Percentiles rank a stretch among this genome's conserved stretches.
Evolutionary conservation across 1,139 yeast species (phyloP).

Genomic region (Komagataea norvegica): DNA sequence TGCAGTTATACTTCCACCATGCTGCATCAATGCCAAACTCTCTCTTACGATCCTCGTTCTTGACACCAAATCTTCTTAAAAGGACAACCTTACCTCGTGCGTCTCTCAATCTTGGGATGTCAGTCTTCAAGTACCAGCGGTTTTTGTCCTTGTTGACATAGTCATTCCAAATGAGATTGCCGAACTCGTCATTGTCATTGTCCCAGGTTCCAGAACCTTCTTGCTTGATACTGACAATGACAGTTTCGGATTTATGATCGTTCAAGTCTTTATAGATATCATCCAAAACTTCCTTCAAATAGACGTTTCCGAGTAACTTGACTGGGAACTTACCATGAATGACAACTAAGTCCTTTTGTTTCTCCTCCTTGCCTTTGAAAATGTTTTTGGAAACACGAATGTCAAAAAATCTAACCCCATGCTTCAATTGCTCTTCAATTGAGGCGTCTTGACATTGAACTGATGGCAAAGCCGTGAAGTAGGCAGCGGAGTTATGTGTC

Average conservation of each 20-base stretch:
- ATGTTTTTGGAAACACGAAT: slow-evolving; percentile 60
- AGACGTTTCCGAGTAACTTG: slow-evolving; percentile 53
- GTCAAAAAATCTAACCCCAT: slow-evolving; percentile 74
- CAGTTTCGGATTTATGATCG: slow-evolving; percentile 52
- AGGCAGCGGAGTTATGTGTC: slow-evolving; percentile 77
- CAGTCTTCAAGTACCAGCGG: slow-evolving; percentile 56
- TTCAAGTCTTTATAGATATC: slow-evolving; percentile 59
- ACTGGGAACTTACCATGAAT: slow-evolving; percentile 79
- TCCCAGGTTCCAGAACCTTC: slow-evolving; percentile 70
- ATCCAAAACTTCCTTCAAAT: slow-evolving; percentile 42
- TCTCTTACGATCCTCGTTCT: slow-evolving; percentile 38
- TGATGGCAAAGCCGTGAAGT: slow-evolving; percentile 68
- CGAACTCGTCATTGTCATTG: slow-evolving; percentile 59
- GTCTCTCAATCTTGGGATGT: slow-evolving; percentile 56
- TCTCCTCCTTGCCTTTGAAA: slow-evolving; percentile 31
- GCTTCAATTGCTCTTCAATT: slow-evolving; percentile 55
- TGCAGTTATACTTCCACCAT: slow-evolving; percentile 63
- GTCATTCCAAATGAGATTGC: slow-evolving; percentile 56
- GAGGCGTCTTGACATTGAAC: slow-evolving; percentile 72
- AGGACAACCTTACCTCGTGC: slow-evolving; percentile 63
- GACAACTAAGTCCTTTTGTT: slow-evolving; percentile 56
- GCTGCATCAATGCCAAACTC: slow-evolving; percentile 65
- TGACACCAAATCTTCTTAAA: slow-evolving; percentile 67
- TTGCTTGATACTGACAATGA: slow-evolving; percentile 65
- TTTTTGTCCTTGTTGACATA: slow-evolving; percentile 48